Evolutionary conservation across 75 land plant genomes (phyloP).

Genomic region (Azolla pinnata): DNA sequence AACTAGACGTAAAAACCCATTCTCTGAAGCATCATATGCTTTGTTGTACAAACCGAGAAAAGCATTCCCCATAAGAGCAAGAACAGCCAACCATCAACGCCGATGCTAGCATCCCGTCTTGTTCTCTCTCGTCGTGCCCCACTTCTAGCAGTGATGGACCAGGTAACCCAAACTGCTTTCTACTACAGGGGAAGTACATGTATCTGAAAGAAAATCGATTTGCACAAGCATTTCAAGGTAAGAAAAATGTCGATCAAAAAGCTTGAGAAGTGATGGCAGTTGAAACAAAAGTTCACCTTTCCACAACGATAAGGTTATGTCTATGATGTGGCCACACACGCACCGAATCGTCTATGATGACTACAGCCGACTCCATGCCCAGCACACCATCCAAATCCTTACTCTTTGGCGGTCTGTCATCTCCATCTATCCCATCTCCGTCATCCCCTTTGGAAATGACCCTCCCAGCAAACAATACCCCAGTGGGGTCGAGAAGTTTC

Average conservation of each 20-base stretch:
- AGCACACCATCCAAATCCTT: constrained; percentile 96
- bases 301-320: constrained; percentile 82
- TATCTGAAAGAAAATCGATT: constrained; percentile 36
- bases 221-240: too few relatives aligned
- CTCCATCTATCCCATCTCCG: constrained; percentile 57
- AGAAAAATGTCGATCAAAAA: too few relatives aligned
- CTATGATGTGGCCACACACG: constrained; percentile 97
- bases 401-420: constrained; percentile 64
- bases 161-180: constrained; percentile 37
- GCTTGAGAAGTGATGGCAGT: too few relatives aligned
- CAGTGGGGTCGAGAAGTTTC: constrained; percentile 34
- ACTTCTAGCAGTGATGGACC: constrained; percentile 41
- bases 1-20: too few relatives aligned
- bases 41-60: constrained; percentile 1
- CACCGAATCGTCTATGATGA: constrained; percentile 94
- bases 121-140: constrained; percentile 40
- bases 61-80: background rate
- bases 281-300: constrained; percentile 28
- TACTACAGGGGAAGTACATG: constrained; percentile 40
- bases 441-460: constrained; percentile 77
- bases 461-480: constrained; percentile 26
- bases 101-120: constrained; percentile 39
- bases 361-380: constrained; percentile 93
- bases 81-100: constrained; percentile 18
- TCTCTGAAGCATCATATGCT: too few relatives aligned